Conservation (phyloP, 352 stramenopile species). For the Aphanomyces astaci region DNA sequence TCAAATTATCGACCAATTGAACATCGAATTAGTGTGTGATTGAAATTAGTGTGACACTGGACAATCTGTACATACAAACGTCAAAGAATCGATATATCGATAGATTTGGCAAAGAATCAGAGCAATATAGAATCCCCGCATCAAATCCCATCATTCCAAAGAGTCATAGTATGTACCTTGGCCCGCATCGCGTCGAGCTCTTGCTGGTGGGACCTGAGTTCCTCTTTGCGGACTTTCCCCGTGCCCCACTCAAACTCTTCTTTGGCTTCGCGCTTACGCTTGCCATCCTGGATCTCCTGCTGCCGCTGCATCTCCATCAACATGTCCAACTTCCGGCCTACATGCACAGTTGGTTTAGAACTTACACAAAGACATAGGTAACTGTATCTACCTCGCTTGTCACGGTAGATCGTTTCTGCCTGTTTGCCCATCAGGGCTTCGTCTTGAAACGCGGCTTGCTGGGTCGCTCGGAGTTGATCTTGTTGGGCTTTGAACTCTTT, state of each 20-base stretch:
- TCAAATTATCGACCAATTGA: no score
- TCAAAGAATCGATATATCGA: no score
- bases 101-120: no score
- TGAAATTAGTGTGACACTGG: no score
- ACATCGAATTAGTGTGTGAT: no score
- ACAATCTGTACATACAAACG: no score
- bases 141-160: not conserved
- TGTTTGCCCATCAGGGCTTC: constrained; percentile 62
- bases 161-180: not conserved
- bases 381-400: constrained; percentile 51
- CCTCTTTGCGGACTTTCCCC: constrained; percentile 69
- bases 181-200: constrained; percentile 58
- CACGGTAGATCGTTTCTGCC: constrained; percentile 75
- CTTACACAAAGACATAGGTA: no score
- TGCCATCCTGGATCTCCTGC: constrained; percentile 68
- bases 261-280: constrained; percentile 59
- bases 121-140: no score
- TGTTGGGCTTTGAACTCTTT: constrained; percentile 57
- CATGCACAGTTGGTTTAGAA: not conserved
- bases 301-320: constrained; percentile 76
- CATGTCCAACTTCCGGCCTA: constrained; percentile 69
- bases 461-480: constrained; percentile 41
- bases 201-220: constrained; percentile 46
- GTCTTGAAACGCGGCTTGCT: constrained; percentile 41
- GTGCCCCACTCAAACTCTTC: constrained; percentile 83